Evolutionary conservation across 495 filamentous ascomycete genomes (phyloP).

Genomic region (Paragyromitra xinjiangensis): DNA sequence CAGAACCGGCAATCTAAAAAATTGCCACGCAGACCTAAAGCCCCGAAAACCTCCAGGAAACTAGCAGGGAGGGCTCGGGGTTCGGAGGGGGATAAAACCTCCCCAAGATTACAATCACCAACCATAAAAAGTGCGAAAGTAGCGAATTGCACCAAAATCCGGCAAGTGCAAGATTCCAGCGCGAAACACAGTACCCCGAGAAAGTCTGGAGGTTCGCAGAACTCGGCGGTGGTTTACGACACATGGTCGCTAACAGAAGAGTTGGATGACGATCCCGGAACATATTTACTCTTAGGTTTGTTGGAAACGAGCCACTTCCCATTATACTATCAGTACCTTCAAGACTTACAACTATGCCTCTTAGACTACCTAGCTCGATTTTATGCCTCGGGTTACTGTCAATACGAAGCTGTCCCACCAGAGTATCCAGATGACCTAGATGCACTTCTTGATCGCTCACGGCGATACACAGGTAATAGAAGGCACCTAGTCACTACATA

Average conservation of each 20-base stretch:
- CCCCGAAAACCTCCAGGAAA: not conserved
- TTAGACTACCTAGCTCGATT: constrained; percentile 24
- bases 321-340: not conserved
- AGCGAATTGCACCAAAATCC: not conserved
- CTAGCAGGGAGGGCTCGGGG: not conserved
- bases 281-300: constrained; percentile 22
- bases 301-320: not conserved
- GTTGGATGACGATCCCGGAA: not conserved
- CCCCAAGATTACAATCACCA: not conserved
- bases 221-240: not conserved
- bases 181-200: not conserved
- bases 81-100: not conserved
- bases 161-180: not conserved
- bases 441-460: constrained; percentile 3
- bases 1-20: constrained; percentile 9
- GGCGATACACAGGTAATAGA: not conserved
- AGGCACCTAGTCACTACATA: not conserved
- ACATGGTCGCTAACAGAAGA: not conserved
- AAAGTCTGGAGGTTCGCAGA: not conserved
- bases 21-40: not conserved
- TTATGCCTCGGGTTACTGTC: not conserved
- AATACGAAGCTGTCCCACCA: not conserved
- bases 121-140: not conserved
- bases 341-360: constrained; percentile 3
- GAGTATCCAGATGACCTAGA: not conserved